Evolutionary conservation across 2,329 filamentous ascomycete species (phyloP).

Genomic region (Metarhizium anisopliae): DNA sequence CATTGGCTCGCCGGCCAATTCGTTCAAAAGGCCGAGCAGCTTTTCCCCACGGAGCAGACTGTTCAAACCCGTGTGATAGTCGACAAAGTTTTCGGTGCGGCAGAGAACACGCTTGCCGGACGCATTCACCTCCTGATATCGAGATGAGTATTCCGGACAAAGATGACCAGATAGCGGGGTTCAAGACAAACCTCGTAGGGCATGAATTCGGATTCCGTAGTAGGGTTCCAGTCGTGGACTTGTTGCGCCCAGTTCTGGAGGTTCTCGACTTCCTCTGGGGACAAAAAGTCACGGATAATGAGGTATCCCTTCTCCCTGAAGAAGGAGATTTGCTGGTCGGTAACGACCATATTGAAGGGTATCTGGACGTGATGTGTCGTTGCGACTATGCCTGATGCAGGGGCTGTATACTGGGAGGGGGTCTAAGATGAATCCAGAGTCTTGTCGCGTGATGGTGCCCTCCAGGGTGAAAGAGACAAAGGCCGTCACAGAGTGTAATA

Average conservation of each 20-base stretch:
- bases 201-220: slow-evolving; percentile 8
- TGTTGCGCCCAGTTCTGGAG: slow-evolving; percentile 11
- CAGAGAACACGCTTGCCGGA: slow-evolving; percentile 11
- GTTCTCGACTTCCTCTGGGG: slow-evolving; percentile 2
- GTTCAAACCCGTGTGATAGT: slow-evolving; percentile 11
- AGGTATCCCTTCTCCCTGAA: slow-evolving; percentile 11
- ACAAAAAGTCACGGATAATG: slow-evolving; percentile 11
- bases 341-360: no score
- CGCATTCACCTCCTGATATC: slow-evolving; percentile 8
- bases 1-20: no score
- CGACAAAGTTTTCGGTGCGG: slow-evolving; percentile 12
- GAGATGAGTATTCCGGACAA: background rate
- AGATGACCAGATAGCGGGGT: background rate
- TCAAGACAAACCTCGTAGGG: slow-evolving; percentile 4
- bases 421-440: no score
- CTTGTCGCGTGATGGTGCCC: no score
- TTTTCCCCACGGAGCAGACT: no score
- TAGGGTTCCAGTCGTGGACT: slow-evolving; percentile 10
- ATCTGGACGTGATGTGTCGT: no score
- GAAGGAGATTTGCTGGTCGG: slow-evolving; percentile 1
- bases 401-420: no score
- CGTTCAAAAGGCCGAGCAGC: no score
- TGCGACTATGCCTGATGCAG: no score
- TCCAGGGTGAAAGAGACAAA: background rate
- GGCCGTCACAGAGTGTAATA: background rate